Conservation (phyloP, 2,329 filamentous ascomycete species). For the Colletotrichum trifolii region DNA sequence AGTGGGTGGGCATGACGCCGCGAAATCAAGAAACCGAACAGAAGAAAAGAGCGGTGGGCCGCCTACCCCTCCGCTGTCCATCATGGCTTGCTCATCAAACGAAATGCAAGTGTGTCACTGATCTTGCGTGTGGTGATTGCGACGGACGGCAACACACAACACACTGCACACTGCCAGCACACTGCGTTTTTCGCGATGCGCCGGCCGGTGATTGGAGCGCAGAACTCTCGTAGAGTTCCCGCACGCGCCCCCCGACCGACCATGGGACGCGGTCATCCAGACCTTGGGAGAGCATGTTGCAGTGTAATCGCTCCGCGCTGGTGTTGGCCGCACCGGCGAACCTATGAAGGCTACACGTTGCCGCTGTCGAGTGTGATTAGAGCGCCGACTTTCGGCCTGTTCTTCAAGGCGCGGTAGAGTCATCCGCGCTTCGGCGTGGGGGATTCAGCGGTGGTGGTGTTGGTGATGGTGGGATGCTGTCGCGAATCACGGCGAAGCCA, state of each 20-base stretch:
- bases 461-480: background rate
- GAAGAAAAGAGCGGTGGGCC: slow-evolving; percentile 8
- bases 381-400: background rate
- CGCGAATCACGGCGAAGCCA: slow-evolving; percentile 24
- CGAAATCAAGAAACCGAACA: background rate
- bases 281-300: slow-evolving; percentile 1
- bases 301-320: background rate
- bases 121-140: background rate
- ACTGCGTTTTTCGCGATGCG: slow-evolving; percentile 17
- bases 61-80: background rate
- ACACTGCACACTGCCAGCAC: background rate
- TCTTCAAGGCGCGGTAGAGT: background rate
- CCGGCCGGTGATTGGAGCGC: slow-evolving; percentile 34
- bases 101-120: background rate
- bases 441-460: background rate
- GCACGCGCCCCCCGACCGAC: slow-evolving; percentile 24
- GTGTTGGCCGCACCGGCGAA: background rate
- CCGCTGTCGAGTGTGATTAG: slow-evolving; percentile 15
- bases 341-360: background rate
- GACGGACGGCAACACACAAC: slow-evolving; percentile 1
- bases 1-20: slow-evolving; percentile 7
- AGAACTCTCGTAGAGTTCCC: background rate
- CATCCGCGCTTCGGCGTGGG: slow-evolving; percentile 6
- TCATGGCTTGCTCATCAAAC: background rate
- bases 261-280: slow-evolving; percentile 22